Conservation (phyloP, 129 eudicot genomes). For the Helichrysum umbraculigerum region DNA sequence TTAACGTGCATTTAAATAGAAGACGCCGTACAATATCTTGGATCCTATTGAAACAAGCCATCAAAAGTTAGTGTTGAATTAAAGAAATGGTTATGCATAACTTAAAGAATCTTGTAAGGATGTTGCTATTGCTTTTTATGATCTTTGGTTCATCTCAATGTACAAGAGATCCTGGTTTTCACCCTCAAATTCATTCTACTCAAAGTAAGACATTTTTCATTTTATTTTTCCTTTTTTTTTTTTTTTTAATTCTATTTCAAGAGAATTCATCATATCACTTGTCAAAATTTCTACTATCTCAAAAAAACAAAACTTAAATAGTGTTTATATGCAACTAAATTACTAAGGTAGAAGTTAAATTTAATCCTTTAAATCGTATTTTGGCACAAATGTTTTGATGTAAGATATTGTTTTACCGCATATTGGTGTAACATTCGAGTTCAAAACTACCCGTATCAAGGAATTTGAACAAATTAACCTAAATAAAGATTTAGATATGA, state of each 20-base stretch:
- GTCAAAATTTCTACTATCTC: too few relatives aligned
- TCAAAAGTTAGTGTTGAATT: neutral
- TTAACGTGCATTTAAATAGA: constrained; percentile 7
- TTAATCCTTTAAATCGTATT: too few relatives aligned
- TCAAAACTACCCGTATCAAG: neutral
- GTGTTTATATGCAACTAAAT: too few relatives aligned
- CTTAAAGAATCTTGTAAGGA: constrained; percentile 19
- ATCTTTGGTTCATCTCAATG: constrained; percentile 29
- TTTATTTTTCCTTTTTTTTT: neutral
- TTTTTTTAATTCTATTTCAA: neutral
- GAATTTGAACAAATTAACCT: neutral
- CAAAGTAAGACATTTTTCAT: constrained; percentile 31
- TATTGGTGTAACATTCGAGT: neutral
- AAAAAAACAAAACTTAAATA: too few relatives aligned
- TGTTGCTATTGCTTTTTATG: constrained; percentile 29
- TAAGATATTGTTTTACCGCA: too few relatives aligned
- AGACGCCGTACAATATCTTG: constrained; percentile 16
- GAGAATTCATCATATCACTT: neutral
- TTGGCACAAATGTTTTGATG: too few relatives aligned
- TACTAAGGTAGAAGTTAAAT: too few relatives aligned
- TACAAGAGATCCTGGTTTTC: constrained; percentile 27
- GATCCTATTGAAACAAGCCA: constrained; percentile 12
- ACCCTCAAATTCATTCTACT: constrained; percentile 11
- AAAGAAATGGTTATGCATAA: constrained; percentile 20
- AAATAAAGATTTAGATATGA: neutral